A percentile compares a stretch with the other conserved stretches of the same genome.
Evolutionary conservation across 2,329 filamentous ascomycete genomes (phyloP).

Genomic region (Paraphoma chrysanthemicola): DNA sequence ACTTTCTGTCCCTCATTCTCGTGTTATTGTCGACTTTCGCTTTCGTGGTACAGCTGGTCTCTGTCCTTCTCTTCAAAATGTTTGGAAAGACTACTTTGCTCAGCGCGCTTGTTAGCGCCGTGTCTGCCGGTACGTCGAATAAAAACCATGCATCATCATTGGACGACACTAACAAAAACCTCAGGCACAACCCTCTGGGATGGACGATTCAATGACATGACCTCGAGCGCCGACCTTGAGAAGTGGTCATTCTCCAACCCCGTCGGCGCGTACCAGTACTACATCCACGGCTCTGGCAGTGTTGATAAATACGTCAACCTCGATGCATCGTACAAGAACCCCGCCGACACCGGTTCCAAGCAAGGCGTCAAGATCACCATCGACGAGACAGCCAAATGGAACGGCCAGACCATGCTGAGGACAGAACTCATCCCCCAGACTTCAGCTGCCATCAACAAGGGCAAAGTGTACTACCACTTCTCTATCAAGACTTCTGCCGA

Average conservation of each 20-base stretch:
- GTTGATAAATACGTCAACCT: constrained; percentile 69
- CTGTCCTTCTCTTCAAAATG: constrained; percentile 36
- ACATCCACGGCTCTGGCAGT: constrained; percentile 71
- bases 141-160: fast-evolving
- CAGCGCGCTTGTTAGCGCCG: constrained; percentile 41
- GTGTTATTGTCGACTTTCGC: constrained; percentile 13
- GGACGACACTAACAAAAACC: constrained; percentile 2
- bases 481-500: constrained; percentile 65
- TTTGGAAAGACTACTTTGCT: constrained; percentile 39
- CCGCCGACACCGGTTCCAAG: constrained; percentile 64
- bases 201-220: constrained; percentile 69
- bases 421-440: constrained; percentile 79
- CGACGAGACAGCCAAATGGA: constrained; percentile 69
- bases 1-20: constrained; percentile 32
- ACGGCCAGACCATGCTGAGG: constrained; percentile 73
- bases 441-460: constrained; percentile 66
- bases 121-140: constrained; percentile 34
- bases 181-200: constrained; percentile 65
- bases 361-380: constrained; percentile 76
- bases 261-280: constrained; percentile 76
- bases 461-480: constrained; percentile 76
- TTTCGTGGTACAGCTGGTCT: constrained; percentile 29
- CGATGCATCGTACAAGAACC: constrained; percentile 67
- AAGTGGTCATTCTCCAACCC: constrained; percentile 72
- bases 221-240: constrained; percentile 61